Conservation (phyloP, 495 filamentous ascomycete genomes). For the Tuber magnatum region DNA sequence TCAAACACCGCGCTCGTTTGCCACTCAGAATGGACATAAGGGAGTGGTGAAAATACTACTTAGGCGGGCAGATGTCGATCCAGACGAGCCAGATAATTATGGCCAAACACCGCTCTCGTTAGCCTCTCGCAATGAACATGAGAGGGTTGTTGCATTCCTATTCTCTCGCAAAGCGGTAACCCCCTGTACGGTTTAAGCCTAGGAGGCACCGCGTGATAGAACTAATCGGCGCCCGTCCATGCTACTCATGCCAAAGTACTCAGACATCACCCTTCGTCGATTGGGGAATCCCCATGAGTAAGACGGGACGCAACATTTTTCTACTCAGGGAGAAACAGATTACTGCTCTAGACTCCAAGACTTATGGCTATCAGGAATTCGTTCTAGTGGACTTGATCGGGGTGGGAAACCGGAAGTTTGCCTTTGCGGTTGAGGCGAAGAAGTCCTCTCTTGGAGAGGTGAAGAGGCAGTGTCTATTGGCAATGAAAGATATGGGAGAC, state of each 20-base stretch:
- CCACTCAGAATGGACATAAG: too few species aligned
- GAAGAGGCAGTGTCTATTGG: slow-evolving; percentile 15
- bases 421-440: slow-evolving; percentile 8
- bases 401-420: not conserved
- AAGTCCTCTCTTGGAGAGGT: slow-evolving; percentile 14
- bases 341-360: too few species aligned
- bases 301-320: too few species aligned
- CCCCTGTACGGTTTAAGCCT: not conserved
- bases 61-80: too few species aligned
- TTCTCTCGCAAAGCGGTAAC: not conserved
- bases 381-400: slow-evolving; percentile 13
- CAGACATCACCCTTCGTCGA: not conserved
- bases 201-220: not conserved
- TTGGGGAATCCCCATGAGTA: not conserved
- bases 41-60: too few species aligned
- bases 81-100: too few species aligned
- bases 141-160: not conserved
- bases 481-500: slow-evolving; percentile 16
- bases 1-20: too few species aligned
- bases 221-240: not conserved
- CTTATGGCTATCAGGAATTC: too few species aligned
- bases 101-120: too few species aligned
- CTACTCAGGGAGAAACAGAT: too few species aligned
- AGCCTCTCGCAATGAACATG: not conserved
- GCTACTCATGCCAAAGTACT: not conserved